Evolutionary conservation across 352 stramenopile genomes (phyloP).

Genomic region (Thraustochytrium sp.): DNA sequence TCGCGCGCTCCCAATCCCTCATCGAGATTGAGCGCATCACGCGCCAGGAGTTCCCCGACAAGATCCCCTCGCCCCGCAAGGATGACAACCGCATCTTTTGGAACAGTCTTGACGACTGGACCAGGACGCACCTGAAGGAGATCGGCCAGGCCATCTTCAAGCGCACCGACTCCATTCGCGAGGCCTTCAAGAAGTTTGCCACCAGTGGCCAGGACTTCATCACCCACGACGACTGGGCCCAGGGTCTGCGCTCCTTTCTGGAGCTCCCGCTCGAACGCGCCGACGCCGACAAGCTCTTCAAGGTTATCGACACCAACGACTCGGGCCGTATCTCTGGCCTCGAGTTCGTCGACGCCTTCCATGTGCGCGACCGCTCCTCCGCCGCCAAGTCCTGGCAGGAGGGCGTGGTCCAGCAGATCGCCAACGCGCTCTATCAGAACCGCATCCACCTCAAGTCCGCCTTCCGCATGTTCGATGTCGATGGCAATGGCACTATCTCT

Average conservation of each 20-base stretch:
- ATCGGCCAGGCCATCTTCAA: constrained; percentile 69
- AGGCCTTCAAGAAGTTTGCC: constrained; percentile 45
- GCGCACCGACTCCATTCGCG: constrained; percentile 47
- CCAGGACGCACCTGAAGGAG: constrained; percentile 67
- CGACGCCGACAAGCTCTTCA: constrained; percentile 68
- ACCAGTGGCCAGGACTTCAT: neutral
- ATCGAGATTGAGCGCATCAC: constrained; percentile 22
- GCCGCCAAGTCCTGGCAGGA: constrained; percentile 68
- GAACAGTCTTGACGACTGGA: constrained; percentile 68
- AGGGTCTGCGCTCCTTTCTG: constrained; percentile 54
- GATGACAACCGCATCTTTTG: constrained; percentile 39
- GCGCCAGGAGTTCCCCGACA: neutral
- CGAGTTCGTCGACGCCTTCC: constrained; percentile 81
- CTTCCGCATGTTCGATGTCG: constrained; percentile 82
- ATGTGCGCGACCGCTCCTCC: constrained; percentile 64
- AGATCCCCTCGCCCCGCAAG: constrained; percentile 14
- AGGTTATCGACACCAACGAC: constrained; percentile 73
- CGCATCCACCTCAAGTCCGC: constrained; percentile 81
- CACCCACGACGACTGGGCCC: constrained; percentile 61
- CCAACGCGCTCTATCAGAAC: constrained; percentile 88
- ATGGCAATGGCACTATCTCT: constrained; percentile 65
- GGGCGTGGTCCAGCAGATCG: constrained; percentile 80
- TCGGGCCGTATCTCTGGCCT: constrained; percentile 80
- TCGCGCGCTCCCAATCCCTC: constrained; percentile 2
- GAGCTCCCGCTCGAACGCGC: constrained; percentile 59